A percentile compares a stretch with the other conserved stretches of the same genome.
Evolutionary conservation across 2,329 filamentous ascomycete genomes (phyloP).

Genomic region (Fusarium aywerte): DNA sequence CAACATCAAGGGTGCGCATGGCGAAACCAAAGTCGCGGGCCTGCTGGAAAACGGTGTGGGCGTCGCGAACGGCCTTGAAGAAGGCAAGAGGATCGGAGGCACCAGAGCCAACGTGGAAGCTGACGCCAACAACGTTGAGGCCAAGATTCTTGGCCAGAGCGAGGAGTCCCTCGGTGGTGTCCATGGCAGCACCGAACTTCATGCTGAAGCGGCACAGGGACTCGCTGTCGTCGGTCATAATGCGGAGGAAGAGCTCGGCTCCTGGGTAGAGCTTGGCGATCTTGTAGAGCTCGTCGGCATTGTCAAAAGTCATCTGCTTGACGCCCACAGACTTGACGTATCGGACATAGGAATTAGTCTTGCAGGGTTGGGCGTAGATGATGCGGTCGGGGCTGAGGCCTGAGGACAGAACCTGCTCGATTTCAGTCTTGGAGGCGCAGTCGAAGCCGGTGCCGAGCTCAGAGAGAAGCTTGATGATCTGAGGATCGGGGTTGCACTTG

Average conservation of each 20-base stretch:
- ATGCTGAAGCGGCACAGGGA: conserved; percentile 94
- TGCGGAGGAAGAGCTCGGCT: conserved; percentile 92
- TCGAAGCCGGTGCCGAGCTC: conserved; percentile 95
- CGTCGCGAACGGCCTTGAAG: conserved; percentile 89
- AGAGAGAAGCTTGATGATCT: conserved; percentile 87
- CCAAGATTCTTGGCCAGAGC: conserved; percentile 81
- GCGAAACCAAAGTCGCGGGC: conserved; percentile 79
- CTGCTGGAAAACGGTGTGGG: conserved; percentile 88
- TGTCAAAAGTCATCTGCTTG: conserved; percentile 99
- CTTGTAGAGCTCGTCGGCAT: conserved; percentile 97
- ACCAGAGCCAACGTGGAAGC: conserved; percentile 97
- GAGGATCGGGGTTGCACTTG: conserved; percentile 97
- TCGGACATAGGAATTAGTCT: conserved; percentile 97
- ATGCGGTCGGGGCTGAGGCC: conserved; percentile 89
- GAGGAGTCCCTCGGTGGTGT: conserved; percentile 80
- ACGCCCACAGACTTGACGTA: conserved; percentile 87
- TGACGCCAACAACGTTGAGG: conserved; percentile 93
- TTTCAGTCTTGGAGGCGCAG: conserved; percentile 97
- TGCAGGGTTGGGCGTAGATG: conserved; percentile 99
- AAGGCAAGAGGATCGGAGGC: conserved; percentile 94
- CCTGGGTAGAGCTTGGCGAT: conserved; percentile 90
- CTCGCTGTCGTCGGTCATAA: conserved; percentile 94
- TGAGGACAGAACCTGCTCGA: conserved; percentile 87
- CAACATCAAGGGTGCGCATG: conserved; percentile 90
- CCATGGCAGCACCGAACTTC: conserved; percentile 95